These are phyloP conservation scores for Halophytophthora batemanensis DNA, from an alignment of 352 stramenopile genomes.

Conservation along the genomic window DNA sequence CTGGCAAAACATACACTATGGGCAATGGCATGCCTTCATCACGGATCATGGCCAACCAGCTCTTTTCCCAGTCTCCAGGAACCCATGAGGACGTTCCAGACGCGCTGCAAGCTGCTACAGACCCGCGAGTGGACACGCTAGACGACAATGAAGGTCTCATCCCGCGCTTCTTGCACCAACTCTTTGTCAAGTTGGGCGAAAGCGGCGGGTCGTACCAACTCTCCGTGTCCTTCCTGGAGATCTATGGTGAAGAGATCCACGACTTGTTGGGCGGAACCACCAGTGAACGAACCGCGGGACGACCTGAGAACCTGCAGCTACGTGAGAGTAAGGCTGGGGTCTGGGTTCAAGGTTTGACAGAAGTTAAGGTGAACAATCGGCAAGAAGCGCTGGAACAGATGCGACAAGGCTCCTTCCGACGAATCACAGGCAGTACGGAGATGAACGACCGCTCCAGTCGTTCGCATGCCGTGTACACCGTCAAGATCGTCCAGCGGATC, in stretches of 20 bases:
- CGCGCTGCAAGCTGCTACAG: background rate
- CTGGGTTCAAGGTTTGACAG: conserved; percentile 76
- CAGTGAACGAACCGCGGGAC: conserved; percentile 18
- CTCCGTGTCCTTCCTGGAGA: conserved; percentile 93
- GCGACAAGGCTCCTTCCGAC: conserved; percentile 59
- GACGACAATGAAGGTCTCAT: conserved; percentile 75
- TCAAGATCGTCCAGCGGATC: conserved; percentile 74
- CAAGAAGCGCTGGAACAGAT: conserved; percentile 79
- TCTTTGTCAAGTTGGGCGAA: conserved; percentile 61
- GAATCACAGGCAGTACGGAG: conserved; percentile 81
- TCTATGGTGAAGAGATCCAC: conserved; percentile 97
- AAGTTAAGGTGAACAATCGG: conserved; percentile 56
- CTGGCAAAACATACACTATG: conserved; percentile 86
- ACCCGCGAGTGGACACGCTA: conserved; percentile 13
- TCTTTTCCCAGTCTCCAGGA: conserved; percentile 27
- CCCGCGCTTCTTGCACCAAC: conserved; percentile 77
- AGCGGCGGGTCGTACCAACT: conserved; percentile 35
- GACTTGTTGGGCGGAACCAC: conserved; percentile 86
- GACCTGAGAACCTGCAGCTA: conserved; percentile 58
- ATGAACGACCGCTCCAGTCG: conserved; percentile 90
- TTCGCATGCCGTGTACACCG: conserved; percentile 82
- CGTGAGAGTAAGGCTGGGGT: conserved; percentile 68
- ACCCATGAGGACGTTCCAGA: conserved; percentile 10
- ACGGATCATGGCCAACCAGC: conserved; percentile 26
- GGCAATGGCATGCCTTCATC: conserved; percentile 62